phyloP scores from a whole-genome alignment of 2,329 filamentous ascomycete genomes.

The Neurospora sp. region DNA sequence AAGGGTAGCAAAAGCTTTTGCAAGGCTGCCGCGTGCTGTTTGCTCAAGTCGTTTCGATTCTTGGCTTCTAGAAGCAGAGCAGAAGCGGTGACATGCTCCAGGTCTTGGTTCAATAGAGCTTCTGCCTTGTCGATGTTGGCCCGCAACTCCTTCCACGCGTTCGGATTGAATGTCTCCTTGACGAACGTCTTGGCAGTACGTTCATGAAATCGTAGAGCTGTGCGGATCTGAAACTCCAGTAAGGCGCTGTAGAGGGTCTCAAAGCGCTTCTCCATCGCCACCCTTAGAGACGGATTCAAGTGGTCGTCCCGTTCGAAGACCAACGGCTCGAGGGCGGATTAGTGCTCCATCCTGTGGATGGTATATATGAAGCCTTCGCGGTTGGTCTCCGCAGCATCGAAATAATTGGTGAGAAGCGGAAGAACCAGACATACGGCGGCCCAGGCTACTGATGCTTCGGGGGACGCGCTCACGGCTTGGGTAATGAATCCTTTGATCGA shows the following conservation, averaged over 20 bases:
- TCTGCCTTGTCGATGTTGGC: background rate
- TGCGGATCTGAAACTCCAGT: conserved; percentile 25
- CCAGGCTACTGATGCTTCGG: conserved; percentile 24
- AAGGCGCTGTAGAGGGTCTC: conserved; percentile 23
- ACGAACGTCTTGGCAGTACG: conserved; percentile 5
- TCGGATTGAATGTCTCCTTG: background rate
- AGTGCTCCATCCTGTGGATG: conserved; percentile 23
- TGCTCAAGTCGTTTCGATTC: background rate
- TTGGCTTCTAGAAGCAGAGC: background rate
- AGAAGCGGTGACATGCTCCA: conserved; percentile 2
- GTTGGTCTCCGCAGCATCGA: conserved; percentile 21
- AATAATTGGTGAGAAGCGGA: conserved; percentile 24
- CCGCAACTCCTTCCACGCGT: background rate
- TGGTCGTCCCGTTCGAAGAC: background rate
- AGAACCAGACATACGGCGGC: conserved; percentile 27
- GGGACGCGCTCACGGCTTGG: conserved; percentile 20
- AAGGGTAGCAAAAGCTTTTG: background rate
- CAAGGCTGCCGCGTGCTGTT: background rate
- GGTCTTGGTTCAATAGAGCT: background rate
- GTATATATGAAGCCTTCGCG: conserved; percentile 24
- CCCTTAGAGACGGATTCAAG: background rate
- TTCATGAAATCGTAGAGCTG: conserved; percentile 23
- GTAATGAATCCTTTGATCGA: conserved; percentile 18
- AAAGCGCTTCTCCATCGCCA: conserved; percentile 6
- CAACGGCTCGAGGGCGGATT: conserved; percentile 21